Percentiles rank a stretch among this genome's conserved stretches.
Conservation (phyloP, 805 yeast species). For the Debaryomyces castellii region DNA sequence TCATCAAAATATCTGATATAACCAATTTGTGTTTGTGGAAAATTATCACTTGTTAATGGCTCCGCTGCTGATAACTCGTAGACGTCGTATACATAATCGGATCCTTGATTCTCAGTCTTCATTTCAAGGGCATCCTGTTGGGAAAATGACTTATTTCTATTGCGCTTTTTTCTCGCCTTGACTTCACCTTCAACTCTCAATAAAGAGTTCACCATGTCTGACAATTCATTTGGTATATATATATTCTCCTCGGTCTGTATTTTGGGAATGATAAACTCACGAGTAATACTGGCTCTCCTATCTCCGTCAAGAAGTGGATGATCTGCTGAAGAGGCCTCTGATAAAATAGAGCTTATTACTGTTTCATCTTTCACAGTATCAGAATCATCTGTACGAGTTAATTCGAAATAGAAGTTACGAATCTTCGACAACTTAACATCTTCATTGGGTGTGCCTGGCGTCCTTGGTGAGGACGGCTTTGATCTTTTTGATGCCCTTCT, state of each 20-base stretch:
- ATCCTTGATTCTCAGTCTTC: constrained; percentile 9
- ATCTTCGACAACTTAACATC: constrained; percentile 34
- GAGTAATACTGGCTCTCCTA: constrained; percentile 7
- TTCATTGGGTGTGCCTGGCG: neutral
- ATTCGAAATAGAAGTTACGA: constrained; percentile 28
- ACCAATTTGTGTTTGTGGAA: constrained; percentile 50
- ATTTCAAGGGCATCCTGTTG: constrained; percentile 3
- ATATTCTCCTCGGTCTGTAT: constrained; percentile 31
- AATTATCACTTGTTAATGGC: constrained; percentile 47
- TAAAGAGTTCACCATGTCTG: constrained; percentile 72
- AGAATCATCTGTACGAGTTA: constrained; percentile 35
- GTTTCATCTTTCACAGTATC: constrained; percentile 14
- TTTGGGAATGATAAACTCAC: constrained; percentile 38
- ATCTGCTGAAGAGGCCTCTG: constrained; percentile 16
- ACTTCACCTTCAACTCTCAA: constrained; percentile 37
- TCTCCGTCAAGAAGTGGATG: neutral
- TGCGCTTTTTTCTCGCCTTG: constrained; percentile 13
- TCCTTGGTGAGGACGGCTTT: constrained; percentile 31
- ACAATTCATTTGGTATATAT: constrained; percentile 55
- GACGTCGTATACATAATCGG: constrained; percentile 91
- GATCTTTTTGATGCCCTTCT: constrained; percentile 38
- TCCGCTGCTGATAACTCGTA: constrained; percentile 43
- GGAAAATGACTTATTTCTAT: constrained; percentile 4
- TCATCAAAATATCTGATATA: constrained; percentile 57
- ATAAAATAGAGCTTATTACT: constrained; percentile 22